Evolutionary conservation across 331 rosid species (phyloP).

Genomic region (Quercus tomentella): DNA sequence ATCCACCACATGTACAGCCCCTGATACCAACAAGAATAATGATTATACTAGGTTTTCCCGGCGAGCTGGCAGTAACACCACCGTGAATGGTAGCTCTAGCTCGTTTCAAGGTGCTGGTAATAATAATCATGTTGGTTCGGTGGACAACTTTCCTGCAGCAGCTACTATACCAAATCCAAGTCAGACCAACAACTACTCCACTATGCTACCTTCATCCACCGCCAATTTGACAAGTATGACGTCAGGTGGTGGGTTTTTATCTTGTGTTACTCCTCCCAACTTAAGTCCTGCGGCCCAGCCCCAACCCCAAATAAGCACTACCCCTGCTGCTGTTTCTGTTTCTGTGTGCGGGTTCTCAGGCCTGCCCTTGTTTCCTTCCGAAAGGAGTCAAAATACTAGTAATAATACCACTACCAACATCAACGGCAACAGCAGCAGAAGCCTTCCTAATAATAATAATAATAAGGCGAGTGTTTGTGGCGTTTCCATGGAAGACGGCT

Average conservation of each 20-base stretch:
- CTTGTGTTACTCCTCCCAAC: slow-evolving; percentile 10
- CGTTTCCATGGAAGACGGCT: slow-evolving; percentile 61
- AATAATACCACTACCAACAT: not conserved
- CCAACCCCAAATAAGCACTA: slow-evolving; percentile 11
- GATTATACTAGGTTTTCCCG: slow-evolving; percentile 50
- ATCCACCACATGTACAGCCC: not conserved
- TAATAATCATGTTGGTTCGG: slow-evolving; percentile 17
- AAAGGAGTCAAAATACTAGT: slow-evolving; percentile 20
- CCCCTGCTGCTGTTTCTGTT: slow-evolving; percentile 29
- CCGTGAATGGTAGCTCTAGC: slow-evolving; percentile 11
- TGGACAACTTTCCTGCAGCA: slow-evolving; percentile 28
- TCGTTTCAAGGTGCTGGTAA: slow-evolving; percentile 9
- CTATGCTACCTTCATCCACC: slow-evolving; percentile 59
- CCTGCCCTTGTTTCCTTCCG: slow-evolving; percentile 80
- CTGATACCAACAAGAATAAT: not conserved
- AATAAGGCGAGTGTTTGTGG: slow-evolving; percentile 14
- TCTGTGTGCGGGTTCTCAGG: slow-evolving; percentile 86
- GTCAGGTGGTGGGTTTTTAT: slow-evolving; percentile 35
- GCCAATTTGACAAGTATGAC: slow-evolving; percentile 28
- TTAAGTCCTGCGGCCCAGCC: slow-evolving; percentile 12
- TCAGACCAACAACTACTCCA: slow-evolving; percentile 88
- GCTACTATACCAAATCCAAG: slow-evolving; percentile 29
- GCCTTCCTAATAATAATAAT: not conserved
- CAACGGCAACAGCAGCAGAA: too few relatives aligned
- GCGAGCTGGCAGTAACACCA: slow-evolving; percentile 6